These are phyloP conservation scores for Phlebiopsis flavidoalba DNA, from an alignment of 768 basidiomycete species.

Conservation along the genomic window DNA sequence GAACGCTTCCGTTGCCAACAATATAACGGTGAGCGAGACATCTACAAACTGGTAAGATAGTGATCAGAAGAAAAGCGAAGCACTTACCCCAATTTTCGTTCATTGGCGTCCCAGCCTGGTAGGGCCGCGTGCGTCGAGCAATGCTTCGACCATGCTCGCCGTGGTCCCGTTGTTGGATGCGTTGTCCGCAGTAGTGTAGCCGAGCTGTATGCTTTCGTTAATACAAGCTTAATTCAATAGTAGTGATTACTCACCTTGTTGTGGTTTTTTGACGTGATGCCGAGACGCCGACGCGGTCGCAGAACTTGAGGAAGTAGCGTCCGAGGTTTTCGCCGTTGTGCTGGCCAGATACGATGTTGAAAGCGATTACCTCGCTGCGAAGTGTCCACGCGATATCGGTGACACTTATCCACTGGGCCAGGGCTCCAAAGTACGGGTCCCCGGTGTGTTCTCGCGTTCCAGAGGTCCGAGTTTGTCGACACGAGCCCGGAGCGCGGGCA, in stretches of 20 bases:
- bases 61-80: slow-evolving; percentile 5
- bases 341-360: slow-evolving; percentile 16
- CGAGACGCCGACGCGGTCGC: slow-evolving; percentile 22
- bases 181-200: too few relatives aligned
- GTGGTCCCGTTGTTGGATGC: too few relatives aligned
- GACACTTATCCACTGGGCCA: too few relatives aligned
- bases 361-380: slow-evolving; percentile 18
- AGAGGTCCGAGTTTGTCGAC: too few relatives aligned
- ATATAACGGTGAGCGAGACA: neutral
- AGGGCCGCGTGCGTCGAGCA: too few relatives aligned
- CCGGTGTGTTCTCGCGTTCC: neutral
- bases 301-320: slow-evolving; percentile 20
- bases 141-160: too few relatives aligned
- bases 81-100: too few relatives aligned
- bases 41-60: slow-evolving; percentile 8
- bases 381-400: slow-evolving; percentile 24
- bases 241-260: slow-evolving; percentile 20
- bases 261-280: slow-evolving; percentile 15
- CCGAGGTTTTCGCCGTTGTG: slow-evolving; percentile 26
- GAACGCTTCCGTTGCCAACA: slow-evolving; percentile 19
- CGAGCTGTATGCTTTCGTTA: too few relatives aligned
- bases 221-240: too few relatives aligned
- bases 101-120: too few relatives aligned
- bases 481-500: too few relatives aligned
- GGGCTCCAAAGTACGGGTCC: neutral